These are phyloP conservation scores for Aureobasidium pullulans DNA, from an alignment of 2,329 filamentous ascomycete species.

Conservation along the genomic window DNA sequence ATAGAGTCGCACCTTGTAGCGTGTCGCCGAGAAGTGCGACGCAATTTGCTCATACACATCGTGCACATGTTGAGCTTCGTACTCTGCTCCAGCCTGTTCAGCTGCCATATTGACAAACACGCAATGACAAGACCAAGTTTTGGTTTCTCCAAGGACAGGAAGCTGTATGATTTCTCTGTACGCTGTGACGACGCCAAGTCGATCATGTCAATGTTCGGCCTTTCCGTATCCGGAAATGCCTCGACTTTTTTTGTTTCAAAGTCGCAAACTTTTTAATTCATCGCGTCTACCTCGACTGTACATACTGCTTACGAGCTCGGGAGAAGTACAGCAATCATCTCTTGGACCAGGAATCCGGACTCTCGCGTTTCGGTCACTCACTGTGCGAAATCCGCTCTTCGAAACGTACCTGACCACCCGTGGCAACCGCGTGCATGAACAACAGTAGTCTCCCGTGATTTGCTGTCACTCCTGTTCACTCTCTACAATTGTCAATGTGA, in stretches of 20 bases:
- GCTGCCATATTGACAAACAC: background rate
- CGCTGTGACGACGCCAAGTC: slow-evolving; percentile 11
- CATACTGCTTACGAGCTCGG: background rate
- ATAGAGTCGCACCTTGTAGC: slow-evolving; percentile 52
- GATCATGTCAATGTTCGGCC: background rate
- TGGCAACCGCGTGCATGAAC: slow-evolving; percentile 1
- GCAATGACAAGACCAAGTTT: background rate
- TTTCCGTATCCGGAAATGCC: slow-evolving; percentile 3
- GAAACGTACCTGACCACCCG: background rate
- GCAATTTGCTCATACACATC: slow-evolving; percentile 84
- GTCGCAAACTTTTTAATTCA: slow-evolving; percentile 7
- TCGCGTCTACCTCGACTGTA: background rate
- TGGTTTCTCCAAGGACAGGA: background rate
- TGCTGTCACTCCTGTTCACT: slow-evolving; percentile 1
- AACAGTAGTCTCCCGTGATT: slow-evolving; percentile 12
- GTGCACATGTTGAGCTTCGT: slow-evolving; percentile 86
- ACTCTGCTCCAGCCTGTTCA: slow-evolving; percentile 30
- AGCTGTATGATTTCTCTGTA: background rate
- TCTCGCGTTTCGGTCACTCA: background rate
- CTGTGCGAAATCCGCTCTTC: background rate
- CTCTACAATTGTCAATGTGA: background rate
- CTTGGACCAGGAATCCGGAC: background rate
- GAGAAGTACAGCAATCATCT: background rate
- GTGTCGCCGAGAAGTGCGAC: slow-evolving; percentile 73
- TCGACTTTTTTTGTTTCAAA: slow-evolving; percentile 5